These are phyloP conservation scores for Mucor irregularis DNA, from an alignment of 371 early-diverging fungal species.

Conservation along the genomic window DNA sequence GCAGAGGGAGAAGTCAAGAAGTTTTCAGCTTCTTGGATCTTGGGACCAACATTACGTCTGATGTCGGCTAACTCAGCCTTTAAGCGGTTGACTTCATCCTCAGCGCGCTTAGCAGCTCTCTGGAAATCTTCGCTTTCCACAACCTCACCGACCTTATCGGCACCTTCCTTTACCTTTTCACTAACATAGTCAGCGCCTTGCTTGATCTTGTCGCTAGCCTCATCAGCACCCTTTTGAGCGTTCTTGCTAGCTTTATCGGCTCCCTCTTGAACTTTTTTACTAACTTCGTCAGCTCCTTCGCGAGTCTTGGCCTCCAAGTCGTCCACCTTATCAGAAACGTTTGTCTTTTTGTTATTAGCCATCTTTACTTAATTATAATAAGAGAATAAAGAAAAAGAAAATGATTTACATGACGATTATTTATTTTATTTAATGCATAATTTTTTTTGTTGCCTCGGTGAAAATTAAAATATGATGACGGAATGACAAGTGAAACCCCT, in stretches of 20 bases:
- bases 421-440: not conserved
- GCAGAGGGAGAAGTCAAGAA: slow-evolving; percentile 38
- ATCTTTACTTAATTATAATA: not conserved
- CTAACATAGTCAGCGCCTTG: not conserved
- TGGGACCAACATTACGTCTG: slow-evolving; percentile 34
- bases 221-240: not conserved
- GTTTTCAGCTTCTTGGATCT: slow-evolving; percentile 43
- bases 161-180: not conserved
- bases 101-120: slow-evolving; percentile 28
- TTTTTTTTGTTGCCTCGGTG: not conserved
- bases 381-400: not conserved
- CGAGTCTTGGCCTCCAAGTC: not conserved
- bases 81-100: slow-evolving; percentile 38
- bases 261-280: not conserved
- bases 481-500: not conserved
- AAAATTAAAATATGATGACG: not conserved
- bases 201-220: slow-evolving; percentile 6
- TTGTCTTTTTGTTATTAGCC: not conserved
- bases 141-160: slow-evolving; percentile 1
- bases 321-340: no score
- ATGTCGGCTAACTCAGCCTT: slow-evolving; percentile 41
- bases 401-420: not conserved
- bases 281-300: slow-evolving; percentile 14
- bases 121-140: slow-evolving; percentile 17
- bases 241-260: slow-evolving; percentile 6